Base-by-base conservation (phyloP, 306 rosid species). In the Medicago lupulina region DNA sequence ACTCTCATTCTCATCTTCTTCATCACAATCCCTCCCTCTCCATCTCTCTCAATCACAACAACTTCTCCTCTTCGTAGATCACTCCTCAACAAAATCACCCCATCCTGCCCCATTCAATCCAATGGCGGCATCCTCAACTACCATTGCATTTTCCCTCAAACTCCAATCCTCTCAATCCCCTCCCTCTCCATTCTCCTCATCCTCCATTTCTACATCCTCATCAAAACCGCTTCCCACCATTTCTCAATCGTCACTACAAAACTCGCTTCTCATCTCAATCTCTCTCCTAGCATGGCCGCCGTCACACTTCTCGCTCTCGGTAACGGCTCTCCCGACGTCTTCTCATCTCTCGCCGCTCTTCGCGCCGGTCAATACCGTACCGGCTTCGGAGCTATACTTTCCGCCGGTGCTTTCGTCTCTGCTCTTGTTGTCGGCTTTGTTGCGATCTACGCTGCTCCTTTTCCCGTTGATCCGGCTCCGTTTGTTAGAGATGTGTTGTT, bases 381-480 rank as follows among this genome's bases (percentile, higher is more conserved):
- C n/a, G 98, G 97, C 9, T 79, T 95, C 76, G 96, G 91, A 18
- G 97, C 97, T 0, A 95, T 95, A 2, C 97, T 92, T 66, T 95
- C 97, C 8, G 97, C 98, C 25, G 98, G 98, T 0, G 80, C 98
- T 0, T 95, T 92, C 60, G 98, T 95, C 47, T 95, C 96, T 0
- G 97, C 98, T 0, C 86, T 95, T 18, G 97, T 95, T 4, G 97
- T 95, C 9, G 98, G 97, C 8, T 92, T 95, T 53, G 97, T 95
- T 8, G 92, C 97, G 28, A 90, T 95, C 76, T 85, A 95, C 80
- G 89, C 97, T 1, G 96, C 96, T 0, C 98, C 98, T 14, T 95
- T 95, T 39, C 17, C 88, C 11, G 85, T 95, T 41, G 80, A 86
- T 58, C 93, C 98, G 3, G 93, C 88, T 0, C 88, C 92, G 8